Conservation (phyloP, 1,284 basidiomycete species). For the Phlebopus sp. region DNA sequence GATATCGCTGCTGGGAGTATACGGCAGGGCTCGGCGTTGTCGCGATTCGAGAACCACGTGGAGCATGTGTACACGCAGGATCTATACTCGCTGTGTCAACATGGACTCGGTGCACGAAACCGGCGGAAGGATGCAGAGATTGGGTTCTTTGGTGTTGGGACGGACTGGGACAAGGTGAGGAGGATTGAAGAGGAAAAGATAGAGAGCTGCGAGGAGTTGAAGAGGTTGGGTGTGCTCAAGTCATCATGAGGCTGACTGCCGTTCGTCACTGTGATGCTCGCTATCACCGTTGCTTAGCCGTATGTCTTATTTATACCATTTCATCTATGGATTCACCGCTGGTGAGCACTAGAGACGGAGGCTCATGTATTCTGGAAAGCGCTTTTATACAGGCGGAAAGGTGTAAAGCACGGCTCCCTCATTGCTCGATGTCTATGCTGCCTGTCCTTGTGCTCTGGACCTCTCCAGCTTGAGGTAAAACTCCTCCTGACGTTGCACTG, state of each 20-base stretch:
- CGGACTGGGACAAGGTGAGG: constrained; percentile 84
- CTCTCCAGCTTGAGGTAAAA: constrained; percentile 82
- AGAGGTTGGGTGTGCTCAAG: constrained; percentile 49
- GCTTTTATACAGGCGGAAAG: no score
- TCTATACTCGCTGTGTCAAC: constrained; percentile 69
- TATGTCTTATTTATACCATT: constrained; percentile 32
- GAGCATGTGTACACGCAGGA: constrained; percentile 72
- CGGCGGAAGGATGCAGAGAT: constrained; percentile 71
- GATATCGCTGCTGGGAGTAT: constrained; percentile 55
- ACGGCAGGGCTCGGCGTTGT: constrained; percentile 35
- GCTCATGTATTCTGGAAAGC: no score
- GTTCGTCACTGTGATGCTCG: constrained; percentile 6
- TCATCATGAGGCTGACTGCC: constrained; percentile 19
- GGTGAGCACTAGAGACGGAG: no score
- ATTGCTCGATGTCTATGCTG: constrained; percentile 3
- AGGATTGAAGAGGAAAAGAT: constrained; percentile 63
- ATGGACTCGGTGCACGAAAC: constrained; percentile 58
- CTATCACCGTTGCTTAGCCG: background rate
- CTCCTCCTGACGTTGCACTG: constrained; percentile 78
- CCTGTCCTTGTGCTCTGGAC: constrained; percentile 35
- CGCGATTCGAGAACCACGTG: constrained; percentile 63
- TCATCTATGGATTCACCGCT: background rate
- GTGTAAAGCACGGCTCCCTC: no score
- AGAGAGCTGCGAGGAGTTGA: constrained; percentile 74
- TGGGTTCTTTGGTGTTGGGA: constrained; percentile 86